phyloP scores from a whole-genome alignment of 1,284 basidiomycete species.

The Austroboletus niveus region DNA sequence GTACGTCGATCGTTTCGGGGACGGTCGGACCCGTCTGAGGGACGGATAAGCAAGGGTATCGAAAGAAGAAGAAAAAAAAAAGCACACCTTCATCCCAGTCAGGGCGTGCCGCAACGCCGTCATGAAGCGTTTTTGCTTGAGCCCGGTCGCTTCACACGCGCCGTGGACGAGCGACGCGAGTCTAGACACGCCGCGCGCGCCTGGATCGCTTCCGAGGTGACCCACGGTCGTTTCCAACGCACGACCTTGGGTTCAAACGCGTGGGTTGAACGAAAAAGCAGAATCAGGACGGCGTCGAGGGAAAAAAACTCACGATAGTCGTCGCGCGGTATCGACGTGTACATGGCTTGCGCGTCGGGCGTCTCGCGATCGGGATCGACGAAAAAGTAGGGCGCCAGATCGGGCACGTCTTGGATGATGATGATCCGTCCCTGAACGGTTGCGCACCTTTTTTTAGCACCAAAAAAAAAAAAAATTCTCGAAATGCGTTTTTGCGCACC shows the following conservation, averaged over 20 bases:
- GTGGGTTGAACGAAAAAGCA: neutral
- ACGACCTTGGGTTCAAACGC: conserved; percentile 7
- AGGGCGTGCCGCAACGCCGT: conserved; percentile 72
- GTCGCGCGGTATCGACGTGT: conserved; percentile 40
- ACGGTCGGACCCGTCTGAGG: conserved; percentile 48
- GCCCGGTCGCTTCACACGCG: conserved; percentile 40
- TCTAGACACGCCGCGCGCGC: conserved; percentile 25
- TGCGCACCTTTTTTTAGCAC: too few species aligned
- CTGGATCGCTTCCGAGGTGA: conserved; percentile 7
- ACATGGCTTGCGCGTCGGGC: conserved; percentile 56
- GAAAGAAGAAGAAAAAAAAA: neutral
- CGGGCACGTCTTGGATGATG: conserved; percentile 67
- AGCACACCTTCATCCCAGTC: conserved; percentile 71
- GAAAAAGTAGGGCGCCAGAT: conserved; percentile 75
- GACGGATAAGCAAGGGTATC: neutral
- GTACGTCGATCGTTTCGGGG: conserved; percentile 41
- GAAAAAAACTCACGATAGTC: conserved; percentile 42
- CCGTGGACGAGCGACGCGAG: conserved; percentile 46
- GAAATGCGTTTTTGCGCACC: conserved; percentile 32
- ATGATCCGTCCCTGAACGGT: conserved; percentile 60
- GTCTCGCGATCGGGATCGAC: conserved; percentile 57
- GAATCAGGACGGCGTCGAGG: neutral
- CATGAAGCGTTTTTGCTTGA: conserved; percentile 62
- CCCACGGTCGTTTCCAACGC: conserved; percentile 18
- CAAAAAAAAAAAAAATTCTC: too few species aligned